A percentile compares a stretch with the other conserved stretches of the same genome.
phyloP scores from a whole-genome alignment of 208 protist species.

The Herpetomonas samuelpessoai region DNA sequence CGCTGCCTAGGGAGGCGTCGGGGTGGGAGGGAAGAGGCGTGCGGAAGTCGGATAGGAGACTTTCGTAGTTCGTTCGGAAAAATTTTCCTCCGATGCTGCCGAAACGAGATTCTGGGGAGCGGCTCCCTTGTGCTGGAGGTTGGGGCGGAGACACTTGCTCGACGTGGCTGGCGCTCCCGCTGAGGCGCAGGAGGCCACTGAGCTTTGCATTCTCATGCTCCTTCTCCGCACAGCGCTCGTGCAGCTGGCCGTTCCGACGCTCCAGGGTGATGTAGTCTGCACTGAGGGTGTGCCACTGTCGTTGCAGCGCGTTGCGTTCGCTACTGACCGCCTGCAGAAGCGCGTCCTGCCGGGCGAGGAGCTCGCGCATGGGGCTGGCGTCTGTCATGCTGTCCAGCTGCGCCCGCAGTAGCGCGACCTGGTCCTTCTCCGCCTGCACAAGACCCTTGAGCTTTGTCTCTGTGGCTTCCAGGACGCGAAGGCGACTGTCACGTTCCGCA shows the following conservation, averaged over 20 bases:
- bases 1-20: too few relatives aligned
- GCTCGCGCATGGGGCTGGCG: constrained; percentile 43
- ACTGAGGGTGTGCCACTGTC: constrained; percentile 46
- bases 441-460: constrained; percentile 31
- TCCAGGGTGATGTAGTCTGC: constrained; percentile 68
- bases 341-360: constrained; percentile 51
- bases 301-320: constrained; percentile 52
- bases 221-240: constrained; percentile 70
- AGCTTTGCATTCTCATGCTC: constrained; percentile 69
- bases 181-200: constrained; percentile 20
- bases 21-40: too few relatives aligned
- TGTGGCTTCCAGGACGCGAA: constrained; percentile 20
- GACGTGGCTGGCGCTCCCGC: neutral
- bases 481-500: constrained; percentile 19
- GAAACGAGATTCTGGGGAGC: too few relatives aligned
- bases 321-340: constrained; percentile 45
- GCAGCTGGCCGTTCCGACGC: constrained; percentile 63
- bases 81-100: neutral
- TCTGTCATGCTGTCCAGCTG: constrained; percentile 38
- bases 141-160: too few relatives aligned
- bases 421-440: constrained; percentile 24
- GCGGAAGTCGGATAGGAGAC: neutral
- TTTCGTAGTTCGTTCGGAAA: too few relatives aligned
- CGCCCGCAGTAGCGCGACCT: constrained; percentile 28
- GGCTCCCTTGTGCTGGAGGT: too few relatives aligned